Conservation (phyloP, 1,139 yeast species). For the Taphrina confusa region DNA sequence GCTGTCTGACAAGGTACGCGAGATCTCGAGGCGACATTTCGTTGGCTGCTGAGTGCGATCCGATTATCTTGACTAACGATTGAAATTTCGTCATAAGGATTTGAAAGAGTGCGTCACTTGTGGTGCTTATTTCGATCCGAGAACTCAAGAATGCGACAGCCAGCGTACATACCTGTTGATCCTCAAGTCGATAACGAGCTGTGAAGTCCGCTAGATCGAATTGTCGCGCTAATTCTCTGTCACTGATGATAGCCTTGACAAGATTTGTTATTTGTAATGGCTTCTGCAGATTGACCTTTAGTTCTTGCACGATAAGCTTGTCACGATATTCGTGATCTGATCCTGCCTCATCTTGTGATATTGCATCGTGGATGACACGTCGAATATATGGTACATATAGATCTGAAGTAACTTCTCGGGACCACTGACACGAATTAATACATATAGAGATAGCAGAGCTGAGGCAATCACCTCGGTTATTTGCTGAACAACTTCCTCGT, state of each 20-base stretch:
- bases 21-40: constrained; percentile 8
- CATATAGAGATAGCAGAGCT: too few relatives aligned
- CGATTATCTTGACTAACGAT: constrained; percentile 11
- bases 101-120: neutral
- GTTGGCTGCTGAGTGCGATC: neutral
- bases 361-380: neutral
- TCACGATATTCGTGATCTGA: neutral
- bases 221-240: neutral
- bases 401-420: neutral
- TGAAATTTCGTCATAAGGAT: constrained; percentile 9
- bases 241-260: constrained; percentile 4
- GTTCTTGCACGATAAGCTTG: constrained; percentile 1
- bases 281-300: neutral
- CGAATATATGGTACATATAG: neutral
- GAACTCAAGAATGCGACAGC: constrained; percentile 1
- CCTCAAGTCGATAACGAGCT: neutral
- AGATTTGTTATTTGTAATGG: neutral
- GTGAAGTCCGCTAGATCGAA: neutral
- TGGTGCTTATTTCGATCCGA: neutral
- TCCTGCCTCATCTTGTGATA: neutral
- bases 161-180: constrained; percentile 8
- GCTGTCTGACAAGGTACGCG: constrained; percentile 8
- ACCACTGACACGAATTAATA: too few relatives aligned
- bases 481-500: neutral
- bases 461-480: neutral